phyloP scores from a whole-genome alignment of 192 early-diverging fungal genomes.

The Backusella westeae region DNA sequence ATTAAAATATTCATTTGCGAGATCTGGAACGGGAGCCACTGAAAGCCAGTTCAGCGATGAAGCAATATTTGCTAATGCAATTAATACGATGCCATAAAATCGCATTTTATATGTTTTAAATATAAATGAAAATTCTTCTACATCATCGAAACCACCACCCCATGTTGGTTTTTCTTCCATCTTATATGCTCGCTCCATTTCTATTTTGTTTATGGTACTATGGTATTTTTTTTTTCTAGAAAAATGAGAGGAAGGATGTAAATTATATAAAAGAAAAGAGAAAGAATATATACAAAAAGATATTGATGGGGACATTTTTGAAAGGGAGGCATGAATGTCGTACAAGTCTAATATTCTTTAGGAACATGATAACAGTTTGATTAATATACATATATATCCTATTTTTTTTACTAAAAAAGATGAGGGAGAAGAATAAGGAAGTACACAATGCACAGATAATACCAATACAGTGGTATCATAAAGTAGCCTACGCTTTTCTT shows the following conservation, averaged over 20 bases:
- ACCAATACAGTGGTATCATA: not conserved
- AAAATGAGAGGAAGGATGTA: slow-evolving; percentile 8
- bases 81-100: slow-evolving; percentile 45
- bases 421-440: not conserved
- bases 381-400: not conserved
- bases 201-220: not conserved
- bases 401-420: not conserved
- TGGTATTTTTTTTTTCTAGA: not conserved
- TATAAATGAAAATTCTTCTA: slow-evolving; percentile 2
- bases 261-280: not conserved
- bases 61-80: slow-evolving; percentile 41
- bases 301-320: not conserved
- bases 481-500: not conserved
- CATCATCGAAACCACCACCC: not conserved
- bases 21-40: slow-evolving; percentile 41
- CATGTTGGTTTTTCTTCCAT: not conserved
- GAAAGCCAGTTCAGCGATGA: slow-evolving; percentile 46
- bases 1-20: slow-evolving; percentile 37
- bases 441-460: not conserved
- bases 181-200: not conserved
- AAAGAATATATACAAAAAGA: not conserved
- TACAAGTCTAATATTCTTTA: not conserved
- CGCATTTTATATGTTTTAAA: slow-evolving; percentile 41
- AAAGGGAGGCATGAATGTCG: not conserved
- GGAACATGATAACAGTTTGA: not conserved